A percentile compares a stretch with the other conserved stretches of the same genome.
Evolutionary conservation across 768 basidiomycete species (phyloP).

Genomic region (Leucocoprinus sp.): DNA sequence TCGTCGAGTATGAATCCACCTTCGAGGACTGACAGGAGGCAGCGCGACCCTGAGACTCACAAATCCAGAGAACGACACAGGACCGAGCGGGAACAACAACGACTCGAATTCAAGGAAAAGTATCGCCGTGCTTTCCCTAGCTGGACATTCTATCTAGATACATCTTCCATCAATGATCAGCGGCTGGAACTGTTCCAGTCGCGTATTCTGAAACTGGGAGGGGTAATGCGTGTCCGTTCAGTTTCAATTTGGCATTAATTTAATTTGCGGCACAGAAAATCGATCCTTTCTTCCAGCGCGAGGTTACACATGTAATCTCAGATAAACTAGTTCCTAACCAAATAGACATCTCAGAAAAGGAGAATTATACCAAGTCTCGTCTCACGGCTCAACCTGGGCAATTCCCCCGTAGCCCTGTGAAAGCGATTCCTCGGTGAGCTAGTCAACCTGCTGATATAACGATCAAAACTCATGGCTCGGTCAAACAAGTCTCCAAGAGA

Average conservation of each 20-base stretch:
- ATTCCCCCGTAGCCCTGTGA: conserved; percentile 56
- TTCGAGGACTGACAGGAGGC: not conserved
- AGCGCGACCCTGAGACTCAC: not conserved
- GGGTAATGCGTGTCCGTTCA: conserved; percentile 62
- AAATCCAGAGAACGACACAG: conserved; percentile 26
- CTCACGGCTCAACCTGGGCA: conserved; percentile 16
- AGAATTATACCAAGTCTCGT: conserved; percentile 37
- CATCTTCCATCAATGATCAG: conserved; percentile 32
- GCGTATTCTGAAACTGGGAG: conserved; percentile 61
- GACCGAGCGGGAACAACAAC: conserved; percentile 44
- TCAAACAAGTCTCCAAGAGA: conserved; percentile 20
- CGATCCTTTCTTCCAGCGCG: conserved; percentile 82
- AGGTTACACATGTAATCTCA: conserved; percentile 84
- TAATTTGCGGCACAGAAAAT: conserved; percentile 43
- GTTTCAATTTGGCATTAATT: conserved; percentile 6
- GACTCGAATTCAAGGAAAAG: conserved; percentile 72
- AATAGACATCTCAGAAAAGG: conserved; percentile 45
- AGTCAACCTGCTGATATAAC: not conserved
- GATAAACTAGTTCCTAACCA: conserved; percentile 33
- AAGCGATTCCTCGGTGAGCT: conserved; percentile 46
- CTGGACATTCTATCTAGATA: conserved; percentile 83
- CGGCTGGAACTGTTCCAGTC: conserved; percentile 38
- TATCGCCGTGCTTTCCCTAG: conserved; percentile 79
- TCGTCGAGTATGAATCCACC: conserved; percentile 33
- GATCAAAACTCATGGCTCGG: not conserved